Percentiles rank a stretch among this genome's conserved stretches.
These are phyloP conservation scores for Penicillium simplicissimum DNA, from an alignment of 495 filamentous ascomycete species.

Conservation along the genomic window DNA sequence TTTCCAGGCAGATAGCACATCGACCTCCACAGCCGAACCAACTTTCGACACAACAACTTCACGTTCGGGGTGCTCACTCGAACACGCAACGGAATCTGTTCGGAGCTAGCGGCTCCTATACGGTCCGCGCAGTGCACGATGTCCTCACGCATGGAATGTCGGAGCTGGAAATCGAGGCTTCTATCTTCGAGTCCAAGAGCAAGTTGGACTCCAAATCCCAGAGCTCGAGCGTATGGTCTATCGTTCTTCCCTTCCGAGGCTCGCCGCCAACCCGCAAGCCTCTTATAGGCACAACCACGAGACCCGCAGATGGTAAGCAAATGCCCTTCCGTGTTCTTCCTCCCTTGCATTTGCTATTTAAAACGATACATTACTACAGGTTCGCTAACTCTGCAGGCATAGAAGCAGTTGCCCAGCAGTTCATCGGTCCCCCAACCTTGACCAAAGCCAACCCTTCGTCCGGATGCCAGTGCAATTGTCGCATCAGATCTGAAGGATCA, in stretches of 20 bases:
- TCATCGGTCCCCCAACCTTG: not conserved
- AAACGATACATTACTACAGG: not conserved
- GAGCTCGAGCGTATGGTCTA: not conserved
- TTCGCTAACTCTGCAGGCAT: not conserved
- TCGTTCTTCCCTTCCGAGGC: not conserved
- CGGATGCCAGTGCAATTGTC: conserved; percentile 7
- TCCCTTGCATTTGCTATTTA: not conserved
- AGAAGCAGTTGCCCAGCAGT: not conserved
- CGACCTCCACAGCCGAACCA: no score
- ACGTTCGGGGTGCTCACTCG: no score
- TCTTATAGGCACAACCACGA: not conserved
- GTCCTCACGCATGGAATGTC: not conserved
- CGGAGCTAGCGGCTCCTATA: not conserved
- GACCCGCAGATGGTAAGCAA: not conserved
- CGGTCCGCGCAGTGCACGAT: not conserved
- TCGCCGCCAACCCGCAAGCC: not conserved
- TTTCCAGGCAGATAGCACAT: no score
- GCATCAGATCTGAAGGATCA: not conserved
- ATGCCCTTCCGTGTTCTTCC: not conserved
- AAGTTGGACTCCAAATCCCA: not conserved
- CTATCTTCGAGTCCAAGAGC: not conserved
- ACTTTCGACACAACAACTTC: no score
- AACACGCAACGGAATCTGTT: no score
- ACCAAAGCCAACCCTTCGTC: not conserved
- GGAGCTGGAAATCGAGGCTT: not conserved